phyloP scores from a whole-genome alignment of 2,329 filamentous ascomycete species.

The Emmonsiellopsis sp. region DNA sequence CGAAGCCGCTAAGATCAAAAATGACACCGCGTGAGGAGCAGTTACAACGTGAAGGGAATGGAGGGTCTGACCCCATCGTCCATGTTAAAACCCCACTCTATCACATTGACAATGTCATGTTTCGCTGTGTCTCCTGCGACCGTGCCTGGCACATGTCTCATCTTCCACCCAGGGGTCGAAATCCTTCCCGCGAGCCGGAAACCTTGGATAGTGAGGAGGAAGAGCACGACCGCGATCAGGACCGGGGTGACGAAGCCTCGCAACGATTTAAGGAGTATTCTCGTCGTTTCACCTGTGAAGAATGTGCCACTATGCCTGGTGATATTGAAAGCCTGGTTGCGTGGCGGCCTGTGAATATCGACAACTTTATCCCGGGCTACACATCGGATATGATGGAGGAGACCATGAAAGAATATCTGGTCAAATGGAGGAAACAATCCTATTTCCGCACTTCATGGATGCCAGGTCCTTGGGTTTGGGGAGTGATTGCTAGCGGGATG shows the following conservation, averaged over 20 bases:
- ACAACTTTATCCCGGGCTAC: conserved; percentile 46
- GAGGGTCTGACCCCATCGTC: conserved; percentile 66
- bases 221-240: conserved; percentile 17
- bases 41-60: conserved; percentile 68
- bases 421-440: conserved; percentile 77
- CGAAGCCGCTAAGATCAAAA: conserved; percentile 62
- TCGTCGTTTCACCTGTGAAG: conserved; percentile 67
- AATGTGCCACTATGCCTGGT: conserved; percentile 56
- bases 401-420: conserved; percentile 79
- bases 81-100: conserved; percentile 59
- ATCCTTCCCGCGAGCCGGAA: background rate
- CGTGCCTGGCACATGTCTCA: conserved; percentile 80
- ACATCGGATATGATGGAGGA: conserved; percentile 52
- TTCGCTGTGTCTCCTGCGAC: conserved; percentile 70
- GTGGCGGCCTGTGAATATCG: conserved; percentile 65
- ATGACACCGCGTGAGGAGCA: conserved; percentile 75
- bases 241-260: conserved; percentile 44
- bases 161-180: conserved; percentile 46
- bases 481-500: conserved; percentile 54
- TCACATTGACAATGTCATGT: conserved; percentile 66
- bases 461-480: conserved; percentile 81
- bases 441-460: conserved; percentile 82
- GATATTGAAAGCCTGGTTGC: conserved; percentile 76
- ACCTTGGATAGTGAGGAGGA: conserved; percentile 14
- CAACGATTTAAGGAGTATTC: conserved; percentile 65